Conservation (phyloP, 352 stramenopile species). For the Phytophthora vignae region DNA sequence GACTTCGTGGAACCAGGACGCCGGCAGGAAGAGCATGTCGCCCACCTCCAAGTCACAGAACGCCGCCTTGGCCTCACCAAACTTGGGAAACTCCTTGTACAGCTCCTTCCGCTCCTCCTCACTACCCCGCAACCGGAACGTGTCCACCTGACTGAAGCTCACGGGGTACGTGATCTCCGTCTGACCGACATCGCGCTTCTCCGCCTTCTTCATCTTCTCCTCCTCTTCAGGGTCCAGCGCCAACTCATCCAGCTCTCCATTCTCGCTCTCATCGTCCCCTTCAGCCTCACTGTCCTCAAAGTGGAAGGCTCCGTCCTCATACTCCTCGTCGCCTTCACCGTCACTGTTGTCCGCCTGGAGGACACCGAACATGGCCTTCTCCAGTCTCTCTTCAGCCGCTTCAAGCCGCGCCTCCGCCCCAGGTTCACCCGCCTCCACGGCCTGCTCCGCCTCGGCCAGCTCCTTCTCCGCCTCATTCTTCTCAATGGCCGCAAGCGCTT, state of each 20-base stretch:
- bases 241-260: slow-evolving; percentile 60
- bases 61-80: slow-evolving; percentile 60
- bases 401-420: slow-evolving; percentile 61
- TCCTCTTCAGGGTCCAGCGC: slow-evolving; percentile 53
- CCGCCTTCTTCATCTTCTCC: slow-evolving; percentile 32
- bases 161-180: slow-evolving; percentile 72
- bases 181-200: slow-evolving; percentile 45
- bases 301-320: slow-evolving; percentile 57
- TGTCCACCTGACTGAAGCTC: slow-evolving; percentile 83
- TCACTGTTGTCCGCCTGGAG: slow-evolving; percentile 70
- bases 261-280: slow-evolving; percentile 53
- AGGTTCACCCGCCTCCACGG: slow-evolving; percentile 52
- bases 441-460: slow-evolving; percentile 63
- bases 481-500: slow-evolving; percentile 66
- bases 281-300: slow-evolving; percentile 74
- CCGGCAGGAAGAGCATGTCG: slow-evolving; percentile 97
- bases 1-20: slow-evolving; percentile 98
- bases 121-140: slow-evolving; percentile 44
- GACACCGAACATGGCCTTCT: slow-evolving; percentile 80
- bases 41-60: slow-evolving; percentile 88
- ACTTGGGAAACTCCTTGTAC: slow-evolving; percentile 66
- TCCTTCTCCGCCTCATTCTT: slow-evolving; percentile 71
- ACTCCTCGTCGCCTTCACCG: slow-evolving; percentile 51
- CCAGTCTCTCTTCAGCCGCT: slow-evolving; percentile 65
- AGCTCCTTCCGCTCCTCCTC: slow-evolving; percentile 42